Percentiles rank a stretch among this genome's conserved stretches.
Conservation (phyloP, 2,329 filamentous ascomycete genomes). For the Neofusicoccum kwambonambiense region DNA sequence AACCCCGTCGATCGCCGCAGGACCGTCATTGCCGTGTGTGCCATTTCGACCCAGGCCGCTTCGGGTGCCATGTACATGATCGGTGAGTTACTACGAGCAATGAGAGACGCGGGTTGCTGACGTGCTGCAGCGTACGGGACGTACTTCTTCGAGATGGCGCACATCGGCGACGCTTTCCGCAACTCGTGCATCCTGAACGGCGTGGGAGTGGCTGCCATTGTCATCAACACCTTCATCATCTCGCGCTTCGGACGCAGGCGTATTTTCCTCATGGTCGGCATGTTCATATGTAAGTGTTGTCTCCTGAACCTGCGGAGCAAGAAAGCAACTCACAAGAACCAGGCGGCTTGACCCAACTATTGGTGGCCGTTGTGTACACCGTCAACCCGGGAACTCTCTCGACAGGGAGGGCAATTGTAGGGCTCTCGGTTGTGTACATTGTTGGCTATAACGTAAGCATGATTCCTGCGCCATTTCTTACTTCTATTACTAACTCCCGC, state of each 20-base stretch:
- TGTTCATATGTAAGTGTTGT: slow-evolving; percentile 45
- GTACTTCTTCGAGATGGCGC: slow-evolving; percentile 35
- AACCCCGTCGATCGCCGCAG: slow-evolving; percentile 54
- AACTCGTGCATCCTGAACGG: slow-evolving; percentile 57
- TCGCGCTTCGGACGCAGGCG: slow-evolving; percentile 55
- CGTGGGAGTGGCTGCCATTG: slow-evolving; percentile 54
- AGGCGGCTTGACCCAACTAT: slow-evolving; percentile 53
- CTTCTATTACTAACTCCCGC: neutral
- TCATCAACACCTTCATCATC: slow-evolving; percentile 54
- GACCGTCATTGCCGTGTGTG: slow-evolving; percentile 49
- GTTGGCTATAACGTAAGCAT: slow-evolving; percentile 47
- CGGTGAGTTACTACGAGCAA: slow-evolving; percentile 8
- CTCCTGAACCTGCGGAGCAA: too few relatives aligned
- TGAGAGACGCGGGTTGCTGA: neutral
- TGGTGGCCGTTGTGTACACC: slow-evolving; percentile 55
- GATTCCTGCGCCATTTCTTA: rapidly evolving
- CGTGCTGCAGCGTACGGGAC: slow-evolving; percentile 28
- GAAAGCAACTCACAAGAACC: neutral
- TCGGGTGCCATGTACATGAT: slow-evolving; percentile 54
- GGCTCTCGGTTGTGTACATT: slow-evolving; percentile 55
- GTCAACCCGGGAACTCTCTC: slow-evolving; percentile 37
- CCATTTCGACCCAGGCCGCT: slow-evolving; percentile 53
- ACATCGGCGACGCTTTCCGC: slow-evolving; percentile 48
- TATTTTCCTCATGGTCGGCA: slow-evolving; percentile 52
- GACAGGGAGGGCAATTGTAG: slow-evolving; percentile 53